These are phyloP conservation scores for Arachis stenosperma DNA, from an alignment of 306 rosid species.

Conservation along the genomic window DNA sequence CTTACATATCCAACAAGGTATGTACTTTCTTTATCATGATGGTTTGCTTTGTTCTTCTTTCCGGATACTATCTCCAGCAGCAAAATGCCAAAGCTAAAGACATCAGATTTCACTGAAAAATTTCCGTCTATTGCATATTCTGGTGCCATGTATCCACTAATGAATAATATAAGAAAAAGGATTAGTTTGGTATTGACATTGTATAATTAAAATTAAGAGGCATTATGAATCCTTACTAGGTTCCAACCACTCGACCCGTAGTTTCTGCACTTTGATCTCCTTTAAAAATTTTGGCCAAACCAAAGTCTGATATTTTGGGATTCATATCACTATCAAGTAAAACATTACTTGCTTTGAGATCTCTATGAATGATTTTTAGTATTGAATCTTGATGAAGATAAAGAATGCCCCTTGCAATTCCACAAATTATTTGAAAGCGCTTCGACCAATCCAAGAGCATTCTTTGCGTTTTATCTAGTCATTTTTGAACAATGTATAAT, in stretches of 20 bases:
- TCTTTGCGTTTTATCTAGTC: constrained; percentile 35
- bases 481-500: neutral
- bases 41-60: constrained; percentile 51
- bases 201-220: neutral
- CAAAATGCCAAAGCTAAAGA: constrained; percentile 48
- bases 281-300: constrained; percentile 54
- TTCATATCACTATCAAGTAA: constrained; percentile 57
- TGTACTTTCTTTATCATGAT: constrained; percentile 38
- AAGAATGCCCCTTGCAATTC: constrained; percentile 53
- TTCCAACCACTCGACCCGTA: constrained; percentile 58
- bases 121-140: constrained; percentile 54
- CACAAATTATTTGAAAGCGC: constrained; percentile 48
- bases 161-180: neutral
- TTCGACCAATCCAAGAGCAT: constrained; percentile 46
- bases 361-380: constrained; percentile 55
- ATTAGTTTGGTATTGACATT: neutral
- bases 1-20: constrained; percentile 63
- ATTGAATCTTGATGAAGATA: constrained; percentile 61
- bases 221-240: constrained; percentile 39
- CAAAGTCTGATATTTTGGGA: constrained; percentile 65
- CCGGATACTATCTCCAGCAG: constrained; percentile 53
- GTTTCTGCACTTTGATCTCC: constrained; percentile 54
- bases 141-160: constrained; percentile 62
- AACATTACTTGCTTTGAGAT: constrained; percentile 56
- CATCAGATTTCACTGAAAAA: constrained; percentile 50